phyloP scores from a whole-genome alignment of 2,329 filamentous ascomycete species.

The Aspergillus unguis region DNA sequence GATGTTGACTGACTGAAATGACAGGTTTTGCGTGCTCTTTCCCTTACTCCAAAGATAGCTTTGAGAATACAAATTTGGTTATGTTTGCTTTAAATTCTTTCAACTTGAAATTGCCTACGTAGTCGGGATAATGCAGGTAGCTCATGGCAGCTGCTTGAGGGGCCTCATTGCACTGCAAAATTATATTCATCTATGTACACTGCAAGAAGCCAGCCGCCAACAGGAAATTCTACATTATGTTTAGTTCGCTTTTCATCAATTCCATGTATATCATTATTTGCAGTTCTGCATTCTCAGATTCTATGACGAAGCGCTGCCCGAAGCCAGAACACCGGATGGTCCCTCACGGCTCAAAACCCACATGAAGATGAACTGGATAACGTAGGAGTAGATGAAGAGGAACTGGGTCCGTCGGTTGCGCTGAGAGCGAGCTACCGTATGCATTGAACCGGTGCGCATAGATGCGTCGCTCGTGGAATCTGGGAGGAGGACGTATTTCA shows the following conservation, averaged over 20 bases:
- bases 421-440: constrained; percentile 77
- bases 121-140: too few species aligned
- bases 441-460: constrained; percentile 57
- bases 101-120: too few species aligned
- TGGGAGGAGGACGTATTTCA: constrained; percentile 93
- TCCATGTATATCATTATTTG: constrained; percentile 23
- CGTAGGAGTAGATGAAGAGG: constrained; percentile 88
- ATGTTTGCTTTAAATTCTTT: not conserved
- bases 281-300: constrained; percentile 4
- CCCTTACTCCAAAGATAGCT: not conserved
- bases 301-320: constrained; percentile 16
- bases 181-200: constrained; percentile 11
- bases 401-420: constrained; percentile 87
- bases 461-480: constrained; percentile 68
- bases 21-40: not conserved
- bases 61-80: not conserved
- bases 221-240: constrained; percentile 10
- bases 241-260: constrained; percentile 16
- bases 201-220: constrained; percentile 2
- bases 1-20: constrained; percentile 21
- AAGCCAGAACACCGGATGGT: constrained; percentile 29
- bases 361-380: constrained; percentile 94
- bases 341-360: constrained; percentile 65
- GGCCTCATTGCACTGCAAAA: not conserved
- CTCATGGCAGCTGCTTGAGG: too few species aligned